These are phyloP conservation scores for Phallus indusiatus DNA, from an alignment of 768 basidiomycete species.

Conservation along the genomic window DNA sequence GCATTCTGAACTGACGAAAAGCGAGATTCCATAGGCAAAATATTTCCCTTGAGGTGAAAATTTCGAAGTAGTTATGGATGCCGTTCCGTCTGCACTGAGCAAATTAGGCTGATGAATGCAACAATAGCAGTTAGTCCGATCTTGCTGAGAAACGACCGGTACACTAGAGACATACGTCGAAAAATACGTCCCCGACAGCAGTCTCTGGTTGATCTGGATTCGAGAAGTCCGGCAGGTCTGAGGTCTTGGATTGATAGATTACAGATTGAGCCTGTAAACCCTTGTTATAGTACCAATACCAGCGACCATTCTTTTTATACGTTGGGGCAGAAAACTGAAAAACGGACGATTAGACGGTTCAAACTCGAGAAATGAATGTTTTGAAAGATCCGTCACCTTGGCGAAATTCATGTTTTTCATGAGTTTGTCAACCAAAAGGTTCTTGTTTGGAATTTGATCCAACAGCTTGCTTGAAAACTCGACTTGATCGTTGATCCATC, in stretches of 20 bases:
- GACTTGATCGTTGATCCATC: slow-evolving; percentile 55
- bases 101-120: slow-evolving; percentile 48
- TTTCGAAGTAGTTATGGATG: slow-evolving; percentile 44
- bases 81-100: slow-evolving; percentile 63
- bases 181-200: slow-evolving; percentile 60
- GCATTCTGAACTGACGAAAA: slow-evolving; percentile 39
- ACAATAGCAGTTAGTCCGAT: background rate
- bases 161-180: slow-evolving; percentile 43
- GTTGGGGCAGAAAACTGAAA: slow-evolving; percentile 53
- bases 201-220: slow-evolving; percentile 23
- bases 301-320: slow-evolving; percentile 54
- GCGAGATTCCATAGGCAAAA: slow-evolving; percentile 68
- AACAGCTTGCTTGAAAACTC: slow-evolving; percentile 49
- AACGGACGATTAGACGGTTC: slow-evolving; percentile 1
- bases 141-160: background rate
- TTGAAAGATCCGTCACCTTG: slow-evolving; percentile 27
- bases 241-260: slow-evolving; percentile 49
- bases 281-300: slow-evolving; percentile 78
- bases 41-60: slow-evolving; percentile 62
- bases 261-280: slow-evolving; percentile 69
- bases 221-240: slow-evolving; percentile 44
- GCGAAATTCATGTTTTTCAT: slow-evolving; percentile 43
- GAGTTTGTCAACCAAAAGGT: slow-evolving; percentile 51
- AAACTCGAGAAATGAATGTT: background rate
- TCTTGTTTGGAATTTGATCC: slow-evolving; percentile 51